A percentile compares a stretch with the other conserved stretches of the same genome.
Evolutionary conservation across 208 protist genomes (phyloP).

Genomic region (Phytomonas sp.): DNA sequence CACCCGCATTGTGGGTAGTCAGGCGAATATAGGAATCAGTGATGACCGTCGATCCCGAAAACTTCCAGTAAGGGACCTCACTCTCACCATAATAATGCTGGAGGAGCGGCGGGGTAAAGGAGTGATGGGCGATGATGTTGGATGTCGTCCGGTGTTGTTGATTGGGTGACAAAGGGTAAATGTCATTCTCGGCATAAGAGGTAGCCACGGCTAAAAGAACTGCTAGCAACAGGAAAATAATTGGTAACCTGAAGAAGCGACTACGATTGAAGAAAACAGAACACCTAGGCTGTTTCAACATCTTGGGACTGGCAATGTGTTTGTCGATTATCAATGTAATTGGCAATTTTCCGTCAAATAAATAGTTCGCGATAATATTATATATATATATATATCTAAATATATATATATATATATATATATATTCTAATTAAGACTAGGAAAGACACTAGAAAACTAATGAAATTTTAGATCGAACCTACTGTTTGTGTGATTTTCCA

Average conservation of each 20-base stretch:
- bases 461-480: not conserved
- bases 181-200: not conserved
- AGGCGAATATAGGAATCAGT: conserved; percentile 81
- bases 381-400: not conserved
- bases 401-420: not conserved
- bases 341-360: not conserved
- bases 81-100: conserved; percentile 60
- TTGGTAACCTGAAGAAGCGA: not conserved
- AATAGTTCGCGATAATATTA: not conserved
- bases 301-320: not conserved
- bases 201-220: not conserved
- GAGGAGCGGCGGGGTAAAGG: conserved; percentile 64
- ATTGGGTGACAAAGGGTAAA: conserved; percentile 15
- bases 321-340: not conserved
- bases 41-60: conserved; percentile 64
- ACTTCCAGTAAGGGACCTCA: conserved; percentile 68
- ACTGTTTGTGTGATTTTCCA: not conserved
- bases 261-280: not conserved
- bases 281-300: not conserved
- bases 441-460: not conserved
- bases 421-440: not conserved
- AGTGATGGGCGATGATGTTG: conserved; percentile 59
- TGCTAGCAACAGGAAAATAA: not conserved
- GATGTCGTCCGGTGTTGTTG: conserved; percentile 39
- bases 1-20: conserved; percentile 38